Conservation (phyloP, 768 basidiomycete genomes). For the Aureoboletus auriporus region DNA sequence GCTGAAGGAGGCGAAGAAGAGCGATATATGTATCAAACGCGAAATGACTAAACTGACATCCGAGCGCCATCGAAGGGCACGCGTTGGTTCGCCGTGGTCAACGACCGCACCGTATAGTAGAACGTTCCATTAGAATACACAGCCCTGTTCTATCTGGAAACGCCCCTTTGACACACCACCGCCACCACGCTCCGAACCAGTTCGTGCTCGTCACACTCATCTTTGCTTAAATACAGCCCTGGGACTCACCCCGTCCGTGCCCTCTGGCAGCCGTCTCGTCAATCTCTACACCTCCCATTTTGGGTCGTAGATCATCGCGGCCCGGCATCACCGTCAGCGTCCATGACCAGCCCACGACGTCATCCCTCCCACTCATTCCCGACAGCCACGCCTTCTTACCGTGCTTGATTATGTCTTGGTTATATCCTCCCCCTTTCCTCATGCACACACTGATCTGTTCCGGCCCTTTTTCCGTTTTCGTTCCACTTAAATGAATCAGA, state of each 20-base stretch:
- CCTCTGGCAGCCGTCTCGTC: too few species aligned
- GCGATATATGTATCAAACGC: constrained; percentile 9
- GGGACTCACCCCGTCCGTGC: background rate
- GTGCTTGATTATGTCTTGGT: constrained; percentile 11
- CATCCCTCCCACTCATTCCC: constrained; percentile 12
- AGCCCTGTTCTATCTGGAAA: constrained; percentile 23
- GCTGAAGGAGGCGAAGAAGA: background rate
- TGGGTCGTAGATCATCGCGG: constrained; percentile 23
- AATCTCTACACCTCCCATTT: constrained; percentile 16
- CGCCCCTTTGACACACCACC: constrained; percentile 5
- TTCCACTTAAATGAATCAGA: too few species aligned
- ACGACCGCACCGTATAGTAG: background rate
- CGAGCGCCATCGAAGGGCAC: background rate
- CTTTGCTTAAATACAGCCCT: background rate
- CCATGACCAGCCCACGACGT: constrained; percentile 7
- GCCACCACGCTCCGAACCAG: constrained; percentile 3
- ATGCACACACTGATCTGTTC: too few species aligned
- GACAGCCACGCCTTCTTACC: constrained; percentile 12
- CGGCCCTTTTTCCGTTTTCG: too few species aligned
- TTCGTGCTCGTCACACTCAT: too few species aligned
- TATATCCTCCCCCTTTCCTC: background rate
- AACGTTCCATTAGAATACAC: constrained; percentile 30
- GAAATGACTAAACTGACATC: background rate
- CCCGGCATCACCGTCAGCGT: background rate
- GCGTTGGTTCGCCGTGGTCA: background rate